These are phyloP conservation scores for Penicillium turbatum DNA, from an alignment of 495 filamentous ascomycete genomes.

Conservation along the genomic window DNA sequence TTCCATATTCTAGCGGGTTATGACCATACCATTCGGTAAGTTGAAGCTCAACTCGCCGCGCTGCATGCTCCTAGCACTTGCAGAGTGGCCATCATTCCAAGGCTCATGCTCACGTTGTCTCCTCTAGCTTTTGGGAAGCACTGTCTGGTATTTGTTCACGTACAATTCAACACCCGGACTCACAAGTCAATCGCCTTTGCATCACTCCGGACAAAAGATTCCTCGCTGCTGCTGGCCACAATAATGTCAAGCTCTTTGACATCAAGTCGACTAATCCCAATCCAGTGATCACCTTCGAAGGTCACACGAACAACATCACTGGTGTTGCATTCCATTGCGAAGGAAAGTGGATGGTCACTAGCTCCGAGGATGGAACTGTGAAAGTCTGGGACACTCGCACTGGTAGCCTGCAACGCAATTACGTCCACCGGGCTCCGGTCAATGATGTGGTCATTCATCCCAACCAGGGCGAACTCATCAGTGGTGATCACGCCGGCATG, in stretches of 20 bases:
- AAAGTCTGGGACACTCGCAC: constrained; percentile 98
- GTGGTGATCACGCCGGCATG: constrained; percentile 88
- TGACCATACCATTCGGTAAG: constrained; percentile 96
- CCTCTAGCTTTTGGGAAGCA: constrained; percentile 88
- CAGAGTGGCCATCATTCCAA: background rate
- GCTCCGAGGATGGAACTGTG: constrained; percentile 92
- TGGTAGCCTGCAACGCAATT: constrained; percentile 86
- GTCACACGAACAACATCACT: constrained; percentile 91
- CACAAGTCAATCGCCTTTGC: constrained; percentile 95
- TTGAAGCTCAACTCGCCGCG: background rate
- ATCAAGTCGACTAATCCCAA: constrained; percentile 95
- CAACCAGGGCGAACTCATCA: constrained; percentile 96
- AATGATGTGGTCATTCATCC: constrained; percentile 96
- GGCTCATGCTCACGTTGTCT: background rate
- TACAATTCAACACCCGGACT: constrained; percentile 95
- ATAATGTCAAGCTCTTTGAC: constrained; percentile 94
- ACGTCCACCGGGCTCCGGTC: constrained; percentile 77
- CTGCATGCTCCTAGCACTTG: background rate
- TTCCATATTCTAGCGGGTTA: constrained; percentile 70
- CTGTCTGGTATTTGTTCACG: constrained; percentile 96
- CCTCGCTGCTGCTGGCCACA: constrained; percentile 90
- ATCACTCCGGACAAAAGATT: constrained; percentile 97
- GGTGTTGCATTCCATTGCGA: constrained; percentile 97
- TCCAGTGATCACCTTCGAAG: constrained; percentile 86
- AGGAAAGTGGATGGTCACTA: constrained; percentile 99